Base-by-base conservation (phyloP, 257 asterid genomes). In the Gardenia jasminoides region DNA sequence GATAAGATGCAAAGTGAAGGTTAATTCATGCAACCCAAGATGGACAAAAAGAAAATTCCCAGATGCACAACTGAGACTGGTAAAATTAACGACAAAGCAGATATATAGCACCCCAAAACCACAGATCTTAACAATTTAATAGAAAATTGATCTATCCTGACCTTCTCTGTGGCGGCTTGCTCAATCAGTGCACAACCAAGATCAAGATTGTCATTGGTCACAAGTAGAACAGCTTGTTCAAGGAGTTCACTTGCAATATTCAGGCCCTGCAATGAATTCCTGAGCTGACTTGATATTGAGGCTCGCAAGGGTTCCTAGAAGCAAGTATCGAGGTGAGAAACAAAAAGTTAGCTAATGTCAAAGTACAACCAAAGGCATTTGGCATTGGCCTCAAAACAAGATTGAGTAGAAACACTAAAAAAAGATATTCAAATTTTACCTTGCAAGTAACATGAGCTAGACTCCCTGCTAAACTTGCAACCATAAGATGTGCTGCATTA, bases 361-460 rank as follows among this genome's bases (percentile, higher is more conserved):
- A 77, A 41, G 77, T 41, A 24, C 56, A 20, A 67, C 20, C n/a
- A 72, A 66, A 20, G 41, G 46, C 22, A 54, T 72, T 56, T 20
- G 41, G 46, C 22, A 54, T 72, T 56, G 26, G 72, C 4, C 58
- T 41, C 24, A 81, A 74, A 50, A 65, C 52, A 70, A 54, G 72
- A 76, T 69, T 68, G 20, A 56, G n/a, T 44, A 67, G 30, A 73
- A 26, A 52, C 17, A 24, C 24, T 58, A 26, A 56, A 76, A 76
- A 31, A 76, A 78, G 52, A 73, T 26, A 30, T 36, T 31, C 78
- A 7, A 69, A 67, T 61, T 54, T 73, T 85, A 96, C 99, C 99
- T 96, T 96, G 97, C 98, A 96, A 52, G 98, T 96, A 66, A 93
- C 99, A 84, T 96, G 99, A 78, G 98, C 99, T 78, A 96, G 89